These are phyloP conservation scores for Trametes sanguinea DNA, from an alignment of 768 basidiomycete genomes.

Conservation along the genomic window DNA sequence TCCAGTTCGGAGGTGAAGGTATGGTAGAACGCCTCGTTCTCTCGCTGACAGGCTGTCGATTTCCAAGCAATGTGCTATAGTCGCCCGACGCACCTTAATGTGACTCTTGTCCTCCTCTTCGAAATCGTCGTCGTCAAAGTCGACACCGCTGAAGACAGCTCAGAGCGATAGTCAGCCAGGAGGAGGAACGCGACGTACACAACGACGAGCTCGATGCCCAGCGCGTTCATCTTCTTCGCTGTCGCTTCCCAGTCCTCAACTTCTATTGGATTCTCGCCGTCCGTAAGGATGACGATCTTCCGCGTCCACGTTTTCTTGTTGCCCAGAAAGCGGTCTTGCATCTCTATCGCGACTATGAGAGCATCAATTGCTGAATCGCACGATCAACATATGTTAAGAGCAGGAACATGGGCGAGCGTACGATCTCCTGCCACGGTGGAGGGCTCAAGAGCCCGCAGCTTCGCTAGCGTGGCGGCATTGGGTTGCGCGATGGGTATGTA, in stretches of 20 bases:
- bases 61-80: background rate
- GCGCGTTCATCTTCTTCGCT: conserved; percentile 60
- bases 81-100: conserved; percentile 59
- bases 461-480: conserved; percentile 63
- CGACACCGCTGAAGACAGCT: conserved; percentile 65
- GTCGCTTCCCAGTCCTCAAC: conserved; percentile 76
- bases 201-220: conserved; percentile 62
- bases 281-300: conserved; percentile 82
- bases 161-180: background rate
- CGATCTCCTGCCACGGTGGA: conserved; percentile 65
- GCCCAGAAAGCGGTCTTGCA: conserved; percentile 65
- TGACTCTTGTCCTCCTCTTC: conserved; percentile 66
- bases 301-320: conserved; percentile 84
- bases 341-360: conserved; percentile 83
- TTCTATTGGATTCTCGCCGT: conserved; percentile 77
- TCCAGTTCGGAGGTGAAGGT: conserved; percentile 44
- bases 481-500: conserved; percentile 71
- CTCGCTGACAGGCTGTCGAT: conserved; percentile 44
- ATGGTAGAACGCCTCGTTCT: conserved; percentile 75
- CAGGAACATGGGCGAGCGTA: conserved; percentile 38
- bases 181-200: conserved; percentile 52
- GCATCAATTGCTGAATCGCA: conserved; percentile 71
- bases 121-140: conserved; percentile 81
- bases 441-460: conserved; percentile 60
- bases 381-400: background rate